Percentiles rank a stretch among this genome's conserved stretches.
These are phyloP conservation scores for Cyclocybe cylindracea DNA, from an alignment of 768 basidiomycete species.

Conservation along the genomic window DNA sequence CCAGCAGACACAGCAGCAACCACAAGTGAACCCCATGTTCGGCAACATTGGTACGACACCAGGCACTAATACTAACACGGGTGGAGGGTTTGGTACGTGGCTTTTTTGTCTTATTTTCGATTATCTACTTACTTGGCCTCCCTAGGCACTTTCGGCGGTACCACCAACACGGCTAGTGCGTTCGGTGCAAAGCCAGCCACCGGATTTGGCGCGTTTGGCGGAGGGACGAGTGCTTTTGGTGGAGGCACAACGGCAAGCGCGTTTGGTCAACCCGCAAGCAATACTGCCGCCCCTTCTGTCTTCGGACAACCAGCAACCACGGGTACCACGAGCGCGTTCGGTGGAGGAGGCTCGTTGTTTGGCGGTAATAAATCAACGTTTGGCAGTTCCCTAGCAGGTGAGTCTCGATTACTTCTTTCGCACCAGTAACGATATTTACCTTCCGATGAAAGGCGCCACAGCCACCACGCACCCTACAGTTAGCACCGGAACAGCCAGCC, in stretches of 20 bases:
- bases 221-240: slow-evolving; percentile 56
- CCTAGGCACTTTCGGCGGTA: slow-evolving; percentile 40
- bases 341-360: slow-evolving; percentile 27
- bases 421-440: background rate
- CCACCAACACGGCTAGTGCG: slow-evolving; percentile 38
- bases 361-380: slow-evolving; percentile 36
- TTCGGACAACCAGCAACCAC: slow-evolving; percentile 42
- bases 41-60: slow-evolving; percentile 51
- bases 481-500: slow-evolving; percentile 58
- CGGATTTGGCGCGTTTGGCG: slow-evolving; percentile 79
- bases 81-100: slow-evolving; percentile 45
- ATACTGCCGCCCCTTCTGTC: slow-evolving; percentile 29
- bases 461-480: slow-evolving; percentile 45
- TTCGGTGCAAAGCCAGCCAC: slow-evolving; percentile 74
- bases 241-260: slow-evolving; percentile 34
- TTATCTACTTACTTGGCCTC: slow-evolving; percentile 17
- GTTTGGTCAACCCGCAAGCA: slow-evolving; percentile 41
- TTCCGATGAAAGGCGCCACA: slow-evolving; percentile 9
- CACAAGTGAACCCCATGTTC: slow-evolving; percentile 79
- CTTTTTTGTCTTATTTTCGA: slow-evolving; percentile 14
- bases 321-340: slow-evolving; percentile 31
- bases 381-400: slow-evolving; percentile 33
- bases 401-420: background rate
- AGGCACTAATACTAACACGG: slow-evolving; percentile 28
- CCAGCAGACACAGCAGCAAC: slow-evolving; percentile 49